Evolutionary conservation across 1,284 basidiomycete genomes (phyloP).

Genomic region (Amylostereum chailletii): DNA sequence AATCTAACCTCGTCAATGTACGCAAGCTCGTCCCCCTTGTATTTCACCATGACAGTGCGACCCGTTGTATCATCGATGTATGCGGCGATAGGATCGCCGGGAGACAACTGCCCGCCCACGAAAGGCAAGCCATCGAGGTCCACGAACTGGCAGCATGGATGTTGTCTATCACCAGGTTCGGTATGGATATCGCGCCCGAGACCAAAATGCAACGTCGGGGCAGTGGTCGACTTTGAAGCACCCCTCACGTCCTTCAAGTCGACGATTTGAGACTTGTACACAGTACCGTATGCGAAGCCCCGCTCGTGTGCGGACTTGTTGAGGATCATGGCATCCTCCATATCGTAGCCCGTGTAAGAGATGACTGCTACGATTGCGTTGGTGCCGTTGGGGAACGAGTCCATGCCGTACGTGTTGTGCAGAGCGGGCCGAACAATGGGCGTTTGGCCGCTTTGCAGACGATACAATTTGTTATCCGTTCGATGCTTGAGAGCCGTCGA

Average conservation of each 20-base stretch:
- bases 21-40: slow-evolving; percentile 92
- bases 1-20: slow-evolving; percentile 92
- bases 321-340: slow-evolving; percentile 99
- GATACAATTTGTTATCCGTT: slow-evolving; percentile 98
- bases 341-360: slow-evolving; percentile 99
- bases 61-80: slow-evolving; percentile 86
- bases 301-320: slow-evolving; percentile 99
- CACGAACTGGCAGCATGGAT: slow-evolving; percentile 53
- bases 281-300: slow-evolving; percentile 93
- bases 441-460: slow-evolving; percentile 91
- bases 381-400: slow-evolving; percentile 96
- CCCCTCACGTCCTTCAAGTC: slow-evolving; percentile 82
- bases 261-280: slow-evolving; percentile 93
- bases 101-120: slow-evolving; percentile 62
- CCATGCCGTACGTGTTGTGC: slow-evolving; percentile 97
- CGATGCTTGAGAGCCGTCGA: slow-evolving; percentile 85
- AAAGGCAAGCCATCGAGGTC: slow-evolving; percentile 84
- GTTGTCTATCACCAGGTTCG: slow-evolving; percentile 45
- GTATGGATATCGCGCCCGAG: slow-evolving; percentile 70
- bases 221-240: slow-evolving; percentile 41
- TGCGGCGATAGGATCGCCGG: slow-evolving; percentile 79
- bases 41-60: slow-evolving; percentile 84
- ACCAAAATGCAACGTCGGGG: slow-evolving; percentile 77
- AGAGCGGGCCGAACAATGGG: slow-evolving; percentile 90
- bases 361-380: slow-evolving; percentile 99